These are phyloP conservation scores for Copromyces sp. DNA, from an alignment of 495 filamentous ascomycete species.

Conservation along the genomic window DNA sequence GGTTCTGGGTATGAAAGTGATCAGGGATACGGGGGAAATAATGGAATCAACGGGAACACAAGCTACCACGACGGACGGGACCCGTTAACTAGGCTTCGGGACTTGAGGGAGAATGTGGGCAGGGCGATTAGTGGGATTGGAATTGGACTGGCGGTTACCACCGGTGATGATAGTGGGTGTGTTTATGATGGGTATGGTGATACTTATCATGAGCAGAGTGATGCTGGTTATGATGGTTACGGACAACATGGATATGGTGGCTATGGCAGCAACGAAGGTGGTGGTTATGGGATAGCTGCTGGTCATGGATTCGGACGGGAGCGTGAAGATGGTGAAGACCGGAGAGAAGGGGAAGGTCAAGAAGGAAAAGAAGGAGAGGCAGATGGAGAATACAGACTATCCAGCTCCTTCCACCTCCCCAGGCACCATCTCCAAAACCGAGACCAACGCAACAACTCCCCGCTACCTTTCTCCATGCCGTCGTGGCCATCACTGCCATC, in stretches of 20 bases:
- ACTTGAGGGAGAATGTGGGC: background rate
- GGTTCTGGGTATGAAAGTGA: background rate
- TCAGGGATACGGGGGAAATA: background rate
- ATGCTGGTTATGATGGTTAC: background rate
- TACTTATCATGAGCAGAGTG: background rate
- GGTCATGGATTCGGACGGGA: background rate
- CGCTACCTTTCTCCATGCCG: background rate
- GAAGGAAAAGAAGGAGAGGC: background rate
- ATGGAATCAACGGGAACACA: background rate
- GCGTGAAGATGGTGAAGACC: background rate
- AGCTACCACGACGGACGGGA: background rate
- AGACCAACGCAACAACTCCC: background rate
- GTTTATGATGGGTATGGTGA: background rate
- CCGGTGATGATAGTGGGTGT: background rate
- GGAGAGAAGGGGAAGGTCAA: background rate
- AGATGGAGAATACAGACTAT: background rate
- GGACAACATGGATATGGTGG: background rate
- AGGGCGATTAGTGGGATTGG: background rate
- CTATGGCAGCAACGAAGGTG: background rate
- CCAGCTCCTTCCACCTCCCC: background rate
- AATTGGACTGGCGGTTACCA: background rate
- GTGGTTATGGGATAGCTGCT: background rate
- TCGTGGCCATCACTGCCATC: background rate
- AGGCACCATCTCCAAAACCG: background rate
- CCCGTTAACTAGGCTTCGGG: background rate